Evolutionary conservation across 306 rosid genomes (phyloP).

Genomic region (Amphicarpaea edgeworthii): DNA sequence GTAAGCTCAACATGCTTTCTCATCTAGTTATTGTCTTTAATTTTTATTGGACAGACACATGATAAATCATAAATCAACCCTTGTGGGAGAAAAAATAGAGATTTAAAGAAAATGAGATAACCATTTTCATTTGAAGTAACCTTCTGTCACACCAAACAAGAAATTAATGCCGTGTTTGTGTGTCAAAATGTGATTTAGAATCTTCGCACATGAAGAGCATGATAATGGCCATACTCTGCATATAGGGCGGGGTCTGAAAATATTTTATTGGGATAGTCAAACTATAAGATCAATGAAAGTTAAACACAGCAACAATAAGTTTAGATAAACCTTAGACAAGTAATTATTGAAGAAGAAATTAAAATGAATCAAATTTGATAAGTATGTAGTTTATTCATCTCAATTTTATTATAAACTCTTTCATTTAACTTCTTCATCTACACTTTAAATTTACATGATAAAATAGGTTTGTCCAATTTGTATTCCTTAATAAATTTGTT

Average conservation of each 20-base stretch:
- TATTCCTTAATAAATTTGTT: too few relatives aligned
- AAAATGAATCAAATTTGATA: not conserved
- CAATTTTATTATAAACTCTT: not conserved
- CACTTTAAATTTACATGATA: too few relatives aligned
- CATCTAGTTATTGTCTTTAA: conserved; percentile 36
- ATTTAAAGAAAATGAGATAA: conserved; percentile 16
- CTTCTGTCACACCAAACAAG: conserved; percentile 29
- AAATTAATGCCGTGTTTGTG: not conserved
- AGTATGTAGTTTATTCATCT: not conserved
- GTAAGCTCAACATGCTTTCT: conserved; percentile 37
- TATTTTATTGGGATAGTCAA: conserved; percentile 3
- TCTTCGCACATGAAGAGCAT: conserved; percentile 14
- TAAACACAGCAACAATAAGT: not conserved
- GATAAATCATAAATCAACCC: conserved; percentile 39
- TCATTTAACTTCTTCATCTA: not conserved
- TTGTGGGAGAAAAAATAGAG: conserved; percentile 5
- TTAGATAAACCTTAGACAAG: not conserved
- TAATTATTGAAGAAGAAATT: not conserved
- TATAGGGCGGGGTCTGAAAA: not conserved
- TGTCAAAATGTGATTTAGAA: conserved; percentile 25
- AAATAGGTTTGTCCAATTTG: too few relatives aligned
- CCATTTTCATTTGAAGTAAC: not conserved
- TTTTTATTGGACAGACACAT: conserved; percentile 22
- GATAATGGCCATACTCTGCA: conserved; percentile 2
- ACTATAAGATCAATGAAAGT: not conserved